A percentile compares a stretch with the other conserved stretches of the same genome.
Conservation (phyloP, 75 land plant genomes). For the Chamaecyparis obtusa region DNA sequence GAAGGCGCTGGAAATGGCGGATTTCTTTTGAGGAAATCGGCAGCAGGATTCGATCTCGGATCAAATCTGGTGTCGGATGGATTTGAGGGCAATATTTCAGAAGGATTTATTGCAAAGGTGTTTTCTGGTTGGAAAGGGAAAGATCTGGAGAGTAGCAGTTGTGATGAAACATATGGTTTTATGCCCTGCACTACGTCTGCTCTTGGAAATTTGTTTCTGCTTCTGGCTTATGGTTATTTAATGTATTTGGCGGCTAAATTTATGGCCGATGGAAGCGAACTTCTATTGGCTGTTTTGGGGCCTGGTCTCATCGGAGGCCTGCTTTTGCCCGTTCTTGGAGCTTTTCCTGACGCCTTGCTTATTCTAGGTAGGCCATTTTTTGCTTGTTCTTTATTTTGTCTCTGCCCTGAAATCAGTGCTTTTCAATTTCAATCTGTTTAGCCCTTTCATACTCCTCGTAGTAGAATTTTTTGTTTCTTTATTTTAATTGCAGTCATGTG, state of each 20-base stretch:
- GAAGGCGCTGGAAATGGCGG: background rate
- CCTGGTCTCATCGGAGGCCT: slow-evolving; percentile 85
- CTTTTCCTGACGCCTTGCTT: slow-evolving; percentile 83
- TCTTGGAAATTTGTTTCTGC: slow-evolving; percentile 62
- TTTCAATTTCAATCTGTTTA: too few species aligned
- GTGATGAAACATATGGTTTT: slow-evolving; percentile 84
- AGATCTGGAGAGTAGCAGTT: background rate
- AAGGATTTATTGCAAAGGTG: background rate
- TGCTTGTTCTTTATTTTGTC: background rate
- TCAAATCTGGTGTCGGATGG: background rate
- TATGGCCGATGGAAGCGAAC: slow-evolving; percentile 76
- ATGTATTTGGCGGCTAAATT: slow-evolving; percentile 65
- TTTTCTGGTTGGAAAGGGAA: background rate
- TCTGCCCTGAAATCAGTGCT: too few species aligned
- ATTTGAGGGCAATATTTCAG: background rate
- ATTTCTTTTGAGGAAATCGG: background rate
- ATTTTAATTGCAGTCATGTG: too few species aligned
- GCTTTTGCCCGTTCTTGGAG: slow-evolving; percentile 83
- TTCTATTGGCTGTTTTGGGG: slow-evolving; percentile 58
- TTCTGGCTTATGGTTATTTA: slow-evolving; percentile 61
- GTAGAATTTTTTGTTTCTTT: too few species aligned
- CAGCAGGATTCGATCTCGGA: background rate
- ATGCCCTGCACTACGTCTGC: slow-evolving; percentile 69
- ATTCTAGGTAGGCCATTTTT: slow-evolving; percentile 49
- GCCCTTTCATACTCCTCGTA: too few species aligned